These are phyloP conservation scores for Yarrowia sp. DNA, from an alignment of 805 yeast species.

Conservation along the genomic window DNA sequence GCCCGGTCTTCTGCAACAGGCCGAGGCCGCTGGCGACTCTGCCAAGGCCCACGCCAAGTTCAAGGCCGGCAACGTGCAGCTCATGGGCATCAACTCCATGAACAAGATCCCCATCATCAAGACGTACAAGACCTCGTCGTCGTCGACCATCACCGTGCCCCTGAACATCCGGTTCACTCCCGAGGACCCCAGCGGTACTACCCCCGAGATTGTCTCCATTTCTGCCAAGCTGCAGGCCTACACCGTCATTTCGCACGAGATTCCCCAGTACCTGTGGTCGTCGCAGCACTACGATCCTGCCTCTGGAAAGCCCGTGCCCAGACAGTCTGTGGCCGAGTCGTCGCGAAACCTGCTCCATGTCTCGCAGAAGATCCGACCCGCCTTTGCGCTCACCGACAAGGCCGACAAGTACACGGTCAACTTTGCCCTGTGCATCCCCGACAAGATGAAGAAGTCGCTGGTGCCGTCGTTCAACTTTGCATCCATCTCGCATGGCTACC, in stretches of 20 bases:
- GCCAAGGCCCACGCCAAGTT: constrained; percentile 38
- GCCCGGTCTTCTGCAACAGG: constrained; percentile 37
- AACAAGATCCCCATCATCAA: constrained; percentile 38
- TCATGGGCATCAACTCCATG: constrained; percentile 34
- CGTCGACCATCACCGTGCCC: constrained; percentile 29
- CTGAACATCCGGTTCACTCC: constrained; percentile 34
- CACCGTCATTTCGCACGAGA: constrained; percentile 37
- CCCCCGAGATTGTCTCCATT: constrained; percentile 37
- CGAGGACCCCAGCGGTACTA: constrained; percentile 32
- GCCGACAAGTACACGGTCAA: constrained; percentile 30
- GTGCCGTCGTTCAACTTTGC: constrained; percentile 38
- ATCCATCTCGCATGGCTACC: constrained; percentile 32
- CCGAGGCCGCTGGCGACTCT: constrained; percentile 28
- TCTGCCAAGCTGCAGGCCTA: constrained; percentile 35
- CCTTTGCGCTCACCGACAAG: constrained; percentile 16
- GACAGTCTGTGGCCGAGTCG: constrained; percentile 33
- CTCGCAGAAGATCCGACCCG: constrained; percentile 34
- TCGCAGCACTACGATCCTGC: constrained; percentile 37
- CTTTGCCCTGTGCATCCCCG: constrained; percentile 36
- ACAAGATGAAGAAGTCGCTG: constrained; percentile 37
- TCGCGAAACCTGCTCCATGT: constrained; percentile 30
- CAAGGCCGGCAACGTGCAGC: constrained; percentile 37
- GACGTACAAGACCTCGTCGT: constrained; percentile 31
- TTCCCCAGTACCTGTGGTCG: constrained; percentile 38
- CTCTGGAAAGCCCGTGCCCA: constrained; percentile 28